Conservation (phyloP, 2,329 filamentous ascomycete genomes). For the Dactylonectria estremocensis region DNA sequence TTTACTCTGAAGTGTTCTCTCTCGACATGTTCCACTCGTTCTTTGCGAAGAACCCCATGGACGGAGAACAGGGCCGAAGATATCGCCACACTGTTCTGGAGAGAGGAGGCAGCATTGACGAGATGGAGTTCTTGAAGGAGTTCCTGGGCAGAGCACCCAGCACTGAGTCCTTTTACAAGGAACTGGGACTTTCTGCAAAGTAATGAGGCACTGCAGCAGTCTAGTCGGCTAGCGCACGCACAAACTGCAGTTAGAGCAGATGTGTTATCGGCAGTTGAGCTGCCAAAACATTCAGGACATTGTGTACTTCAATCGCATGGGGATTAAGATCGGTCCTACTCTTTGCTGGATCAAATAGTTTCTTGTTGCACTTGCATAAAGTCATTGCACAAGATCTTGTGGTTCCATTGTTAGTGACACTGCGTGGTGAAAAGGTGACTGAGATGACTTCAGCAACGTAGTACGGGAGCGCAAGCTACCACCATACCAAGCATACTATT, state of each 20-base stretch:
- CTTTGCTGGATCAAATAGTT: background rate
- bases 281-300: constrained; percentile 7
- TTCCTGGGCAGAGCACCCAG: constrained; percentile 84
- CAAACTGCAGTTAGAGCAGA: constrained; percentile 11
- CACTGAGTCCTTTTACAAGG: constrained; percentile 84
- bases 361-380: constrained; percentile 13
- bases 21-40: constrained; percentile 89
- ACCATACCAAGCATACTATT: no score
- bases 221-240: constrained; percentile 20
- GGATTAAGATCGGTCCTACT: constrained; percentile 4
- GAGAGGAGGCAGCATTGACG: constrained; percentile 83
- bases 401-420: background rate
- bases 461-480: background rate
- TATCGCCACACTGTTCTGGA: constrained; percentile 86
- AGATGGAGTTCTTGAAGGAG: constrained; percentile 84
- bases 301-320: background rate
- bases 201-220: constrained; percentile 18
- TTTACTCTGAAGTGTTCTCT: constrained; percentile 84
- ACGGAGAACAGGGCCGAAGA: constrained; percentile 78
- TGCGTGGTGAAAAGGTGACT: background rate
- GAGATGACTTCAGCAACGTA: background rate
- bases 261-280: background rate
- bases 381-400: constrained; percentile 7
- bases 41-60: constrained; percentile 86
- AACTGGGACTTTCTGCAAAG: constrained; percentile 69